Evolutionary conservation across 257 asterid species (phyloP), one percentile per base, ranked within the genome.

Genomic region (Ocimum tenuiflorum): DNA sequence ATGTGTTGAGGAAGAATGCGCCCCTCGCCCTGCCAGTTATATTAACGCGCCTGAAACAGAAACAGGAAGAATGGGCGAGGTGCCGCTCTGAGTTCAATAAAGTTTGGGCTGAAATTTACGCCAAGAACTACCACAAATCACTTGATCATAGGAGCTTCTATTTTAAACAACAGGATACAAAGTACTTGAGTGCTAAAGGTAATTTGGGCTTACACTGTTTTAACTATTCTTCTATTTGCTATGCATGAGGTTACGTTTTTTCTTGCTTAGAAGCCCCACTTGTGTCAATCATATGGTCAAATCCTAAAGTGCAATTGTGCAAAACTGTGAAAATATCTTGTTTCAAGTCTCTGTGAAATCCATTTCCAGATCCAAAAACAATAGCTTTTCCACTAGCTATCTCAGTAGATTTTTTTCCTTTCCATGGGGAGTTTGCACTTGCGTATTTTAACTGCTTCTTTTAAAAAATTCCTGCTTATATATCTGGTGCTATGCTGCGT

Each of bases 71-170:
- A 77, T 94, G 95, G 97, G 86, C 87, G 3, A 86, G 83, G 81
- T 90, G 97, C 62, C 97, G 96, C 59, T 78, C 83, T 41, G 97
- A 94, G 74, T 94, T 90, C 69, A 94, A 86, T 77, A 90, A 94
- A 81, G 89, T 94, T 35, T 94, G 99, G 97, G 96, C 97, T 51
- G 99, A 88, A 65, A 86, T 88, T 59, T 94, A 88, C 76, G 75
- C 91, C 1, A 94, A 90, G 80, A 94, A 90, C 83, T 83, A 88
- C 83, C 95, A 90, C 81, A 94, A 90, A 78, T 94, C 99, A 66
- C 95, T 94, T 60, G 99, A 94, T 75, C 99, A 94, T 63, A 83
- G 97, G 71, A 94, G 99, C 83, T 94, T 94, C 68, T 90, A 85
- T 76, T 94, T 94, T 73, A 94, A 90, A 80, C 97, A 94, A 86